Evolutionary conservation across 83 land plant genomes (phyloP), one percentile per base, ranked within the genome.

Genomic region (Picea mariana): DNA sequence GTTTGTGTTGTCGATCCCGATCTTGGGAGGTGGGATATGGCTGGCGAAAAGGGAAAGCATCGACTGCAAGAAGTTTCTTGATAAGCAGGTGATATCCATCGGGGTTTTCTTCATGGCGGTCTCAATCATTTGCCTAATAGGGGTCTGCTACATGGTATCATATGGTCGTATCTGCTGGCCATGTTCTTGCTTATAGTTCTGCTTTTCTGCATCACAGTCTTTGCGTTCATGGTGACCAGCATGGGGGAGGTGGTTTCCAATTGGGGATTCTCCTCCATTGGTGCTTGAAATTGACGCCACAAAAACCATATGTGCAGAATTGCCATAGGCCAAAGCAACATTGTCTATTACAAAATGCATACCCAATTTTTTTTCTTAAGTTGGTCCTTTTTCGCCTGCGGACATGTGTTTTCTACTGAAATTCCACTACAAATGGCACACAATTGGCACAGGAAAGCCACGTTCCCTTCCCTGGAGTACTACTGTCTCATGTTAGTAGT

Each of bases 101-200:
- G 98, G 95, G 49, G 89, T 92, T n/a, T 92, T 96, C 82, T 85
- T 96, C 55, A 34, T 96, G 82, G 49, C 89, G 38, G 95, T 96
- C 34, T 34, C 34, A 2, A 34, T 34, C 34, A 3, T 34, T 34
- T 2, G 34, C 34, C 34, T 34, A 34, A 42, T 92, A 73, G 95
- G 95, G 31, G 82, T 94, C 11, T 96, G 97, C 80, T 96, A 91
- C 82, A 75, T 88, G 58, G 84, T 86, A 31, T 69, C 92, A n/a
- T n/a, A n/a, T n/a, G n/a, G n/a, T n/a, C n/a, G 42, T 96, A 96
- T 88, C 88, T 96, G 16, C 44, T 91, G 9, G 94, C 92, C 81
- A 96, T 91, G 95, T 94, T 96, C 82, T 31, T 94, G 73, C 91
- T 96, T 82, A 96, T 96, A 64, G 55, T 96, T 12, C 78, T 92